Conservation (phyloP, 148 eudicot genomes). For the Nepenthes mirabilis region DNA sequence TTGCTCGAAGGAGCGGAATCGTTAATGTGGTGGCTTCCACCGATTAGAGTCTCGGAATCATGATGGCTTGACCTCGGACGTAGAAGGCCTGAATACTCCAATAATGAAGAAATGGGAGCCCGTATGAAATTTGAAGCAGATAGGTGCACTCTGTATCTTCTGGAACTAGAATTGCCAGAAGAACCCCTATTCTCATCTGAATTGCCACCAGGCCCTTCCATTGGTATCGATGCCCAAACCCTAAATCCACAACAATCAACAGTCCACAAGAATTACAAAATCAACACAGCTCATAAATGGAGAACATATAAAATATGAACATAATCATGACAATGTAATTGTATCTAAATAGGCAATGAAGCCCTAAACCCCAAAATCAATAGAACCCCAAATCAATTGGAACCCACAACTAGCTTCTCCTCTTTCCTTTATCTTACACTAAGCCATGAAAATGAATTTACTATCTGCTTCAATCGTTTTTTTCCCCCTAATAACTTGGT, state of each 20-base stretch:
- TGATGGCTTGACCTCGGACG: slow-evolving; percentile 28
- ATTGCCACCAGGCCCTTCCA: slow-evolving; percentile 52
- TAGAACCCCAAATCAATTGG: no score
- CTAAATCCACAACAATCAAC: slow-evolving; percentile 29
- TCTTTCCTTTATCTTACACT: no score
- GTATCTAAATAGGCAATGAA: neutral
- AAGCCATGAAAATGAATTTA: no score
- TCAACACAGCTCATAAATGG: neutral
- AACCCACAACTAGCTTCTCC: no score
- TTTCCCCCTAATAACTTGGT: no score
- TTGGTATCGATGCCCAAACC: slow-evolving; percentile 22
- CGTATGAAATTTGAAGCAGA: slow-evolving; percentile 58
- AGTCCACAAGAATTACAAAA: neutral
- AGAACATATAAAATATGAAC: neutral
- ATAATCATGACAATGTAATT: neutral
- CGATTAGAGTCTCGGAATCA: slow-evolving; percentile 22
- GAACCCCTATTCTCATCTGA: slow-evolving; percentile 33
- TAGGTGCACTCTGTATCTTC: slow-evolving; percentile 38
- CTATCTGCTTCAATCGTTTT: no score
- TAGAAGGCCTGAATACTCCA: slow-evolving; percentile 64
- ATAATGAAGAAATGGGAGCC: slow-evolving; percentile 46
- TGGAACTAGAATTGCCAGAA: slow-evolving; percentile 17
- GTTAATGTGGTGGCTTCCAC: slow-evolving; percentile 4
- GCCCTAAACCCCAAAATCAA: no score
- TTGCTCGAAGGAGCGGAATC: slow-evolving; percentile 6